These are phyloP conservation scores for Fusarium algeriense DNA, from an alignment of 2,329 filamentous ascomycete species.

Conservation along the genomic window DNA sequence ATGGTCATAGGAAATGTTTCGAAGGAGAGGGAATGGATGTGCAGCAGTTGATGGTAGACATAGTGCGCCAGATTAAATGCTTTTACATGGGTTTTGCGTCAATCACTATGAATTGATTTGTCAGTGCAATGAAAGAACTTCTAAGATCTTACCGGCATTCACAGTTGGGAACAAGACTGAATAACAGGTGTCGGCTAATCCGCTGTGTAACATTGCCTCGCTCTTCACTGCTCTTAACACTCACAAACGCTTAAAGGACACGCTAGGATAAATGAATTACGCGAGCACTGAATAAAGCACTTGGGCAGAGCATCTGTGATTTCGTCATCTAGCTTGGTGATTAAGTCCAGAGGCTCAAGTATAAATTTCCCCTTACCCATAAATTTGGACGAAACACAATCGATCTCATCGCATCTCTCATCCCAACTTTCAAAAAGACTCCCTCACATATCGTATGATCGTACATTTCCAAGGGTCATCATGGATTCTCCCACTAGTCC, in stretches of 20 bases:
- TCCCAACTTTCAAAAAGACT: neutral
- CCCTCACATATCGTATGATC: neutral
- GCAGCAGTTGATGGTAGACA: accelerated
- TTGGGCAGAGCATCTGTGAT: neutral
- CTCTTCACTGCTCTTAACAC: neutral
- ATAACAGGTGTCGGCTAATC: neutral
- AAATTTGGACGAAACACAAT: neutral
- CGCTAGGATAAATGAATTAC: neutral
- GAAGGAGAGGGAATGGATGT: neutral
- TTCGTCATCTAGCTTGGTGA: neutral
- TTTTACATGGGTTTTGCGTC: neutral
- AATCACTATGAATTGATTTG: neutral
- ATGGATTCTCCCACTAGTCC: neutral
- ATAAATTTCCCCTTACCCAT: neutral
- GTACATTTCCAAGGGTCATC: neutral
- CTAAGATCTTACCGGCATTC: neutral
- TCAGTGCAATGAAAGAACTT: accelerated
- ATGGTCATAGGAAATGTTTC: accelerated
- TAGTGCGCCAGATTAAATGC: neutral
- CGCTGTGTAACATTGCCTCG: neutral
- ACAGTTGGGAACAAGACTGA: neutral
- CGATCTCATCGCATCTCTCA: neutral
- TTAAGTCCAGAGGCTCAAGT: neutral
- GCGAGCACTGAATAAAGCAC: neutral
- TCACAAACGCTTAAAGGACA: neutral